A percentile compares a stretch with the other conserved stretches of the same genome.
These are phyloP conservation scores for Melanopsichium pennsylvanicum DNA, from an alignment of 1,284 basidiomycete genomes.

Conservation along the genomic window DNA sequence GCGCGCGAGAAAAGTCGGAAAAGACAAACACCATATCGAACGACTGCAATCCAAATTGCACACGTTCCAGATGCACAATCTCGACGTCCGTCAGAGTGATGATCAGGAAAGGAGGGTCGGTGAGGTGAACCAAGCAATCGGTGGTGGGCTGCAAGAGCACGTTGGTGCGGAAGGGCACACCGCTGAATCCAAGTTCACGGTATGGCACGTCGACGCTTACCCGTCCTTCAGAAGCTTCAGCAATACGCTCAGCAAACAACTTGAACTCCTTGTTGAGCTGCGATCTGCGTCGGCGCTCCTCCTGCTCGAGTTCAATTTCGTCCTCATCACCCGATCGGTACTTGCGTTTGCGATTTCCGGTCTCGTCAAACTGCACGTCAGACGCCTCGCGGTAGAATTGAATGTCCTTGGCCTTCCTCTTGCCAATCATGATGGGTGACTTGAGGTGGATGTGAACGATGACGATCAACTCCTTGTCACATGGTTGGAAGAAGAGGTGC, in stretches of 20 bases:
- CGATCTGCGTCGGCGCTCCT: constrained; percentile 87
- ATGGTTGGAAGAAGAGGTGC: constrained; percentile 98
- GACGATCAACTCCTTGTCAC: constrained; percentile 93
- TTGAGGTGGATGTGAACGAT: constrained; percentile 93
- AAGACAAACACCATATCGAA: constrained; percentile 97
- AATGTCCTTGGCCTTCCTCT: constrained; percentile 97
- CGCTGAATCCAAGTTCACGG: constrained; percentile 94
- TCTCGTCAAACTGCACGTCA: constrained; percentile 98
- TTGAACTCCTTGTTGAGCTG: constrained; percentile 95
- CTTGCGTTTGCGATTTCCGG: constrained; percentile 97
- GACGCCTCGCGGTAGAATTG: constrained; percentile 99
- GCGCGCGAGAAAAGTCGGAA: constrained; percentile 91
- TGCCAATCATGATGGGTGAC: constrained; percentile 97
- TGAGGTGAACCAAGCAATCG: constrained; percentile 93
- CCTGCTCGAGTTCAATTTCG: constrained; percentile 98
- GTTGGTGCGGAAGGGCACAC: constrained; percentile 94
- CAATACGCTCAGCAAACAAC: constrained; percentile 89
- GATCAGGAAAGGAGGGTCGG: constrained; percentile 94
- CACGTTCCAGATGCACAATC: constrained; percentile 94
- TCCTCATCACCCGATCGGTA: constrained; percentile 98
- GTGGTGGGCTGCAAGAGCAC: constrained; percentile 95
- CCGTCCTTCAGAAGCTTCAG: constrained; percentile 80
- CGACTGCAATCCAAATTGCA: constrained; percentile 94
- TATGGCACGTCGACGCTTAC: constrained; percentile 96
- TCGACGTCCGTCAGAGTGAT: constrained; percentile 94